These are phyloP conservation scores for Amaranthus palmeri DNA, from an alignment of 148 eudicot species.

Conservation along the genomic window DNA sequence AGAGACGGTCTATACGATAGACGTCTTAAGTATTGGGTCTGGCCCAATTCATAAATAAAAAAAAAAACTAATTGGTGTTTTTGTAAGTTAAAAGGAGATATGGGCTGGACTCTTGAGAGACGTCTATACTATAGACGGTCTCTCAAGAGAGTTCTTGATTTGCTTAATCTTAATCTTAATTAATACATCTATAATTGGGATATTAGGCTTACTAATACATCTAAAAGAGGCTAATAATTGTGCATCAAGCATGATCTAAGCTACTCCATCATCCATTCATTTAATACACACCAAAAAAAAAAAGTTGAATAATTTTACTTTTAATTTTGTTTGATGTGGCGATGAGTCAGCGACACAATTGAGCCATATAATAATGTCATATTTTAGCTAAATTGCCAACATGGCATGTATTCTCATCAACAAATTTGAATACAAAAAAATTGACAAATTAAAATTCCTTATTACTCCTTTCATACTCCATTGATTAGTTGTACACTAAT, in stretches of 20 bases:
- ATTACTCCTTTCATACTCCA: neutral
- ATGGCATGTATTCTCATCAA: conserved; percentile 16
- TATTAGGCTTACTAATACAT: neutral
- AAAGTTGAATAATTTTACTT: neutral
- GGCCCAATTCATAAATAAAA: too few relatives aligned
- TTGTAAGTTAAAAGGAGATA: too few relatives aligned
- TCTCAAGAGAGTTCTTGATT: too few relatives aligned
- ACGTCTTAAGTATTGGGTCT: too few relatives aligned
- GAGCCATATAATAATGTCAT: conserved; percentile 17
- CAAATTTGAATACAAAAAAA: neutral
- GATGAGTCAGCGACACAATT: conserved; percentile 24
- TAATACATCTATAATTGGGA: too few relatives aligned
- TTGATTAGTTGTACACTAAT: neutral
- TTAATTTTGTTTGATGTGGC: conserved; percentile 13
- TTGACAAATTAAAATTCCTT: neutral
- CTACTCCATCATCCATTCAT: conserved; percentile 5
- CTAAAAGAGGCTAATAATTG: conserved; percentile 4
- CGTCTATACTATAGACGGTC: too few relatives aligned
- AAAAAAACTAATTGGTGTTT: too few relatives aligned
- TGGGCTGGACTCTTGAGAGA: too few relatives aligned
- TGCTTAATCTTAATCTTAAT: too few relatives aligned
- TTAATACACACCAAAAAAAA: neutral
- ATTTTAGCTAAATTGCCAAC: conserved; percentile 10
- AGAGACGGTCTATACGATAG: too few relatives aligned
- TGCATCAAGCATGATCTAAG: conserved; percentile 8